Evolutionary conservation across 768 basidiomycete genomes (phyloP), one percentile per base, ranked within the genome.

Genomic region (Phaeolepiota aurea): DNA sequence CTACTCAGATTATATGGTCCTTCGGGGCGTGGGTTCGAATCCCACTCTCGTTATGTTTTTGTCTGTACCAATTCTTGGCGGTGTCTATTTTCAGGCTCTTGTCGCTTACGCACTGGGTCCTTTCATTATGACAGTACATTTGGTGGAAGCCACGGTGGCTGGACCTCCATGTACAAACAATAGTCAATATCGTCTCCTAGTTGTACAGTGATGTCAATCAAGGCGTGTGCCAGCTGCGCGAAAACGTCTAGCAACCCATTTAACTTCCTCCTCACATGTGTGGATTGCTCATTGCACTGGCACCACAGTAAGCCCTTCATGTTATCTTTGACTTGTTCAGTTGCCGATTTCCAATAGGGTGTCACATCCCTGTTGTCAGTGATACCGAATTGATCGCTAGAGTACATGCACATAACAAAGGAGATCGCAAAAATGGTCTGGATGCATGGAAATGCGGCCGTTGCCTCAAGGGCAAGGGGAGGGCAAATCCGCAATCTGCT

Each of bases 21-120:
- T 52, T 37, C 44, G 54, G 59, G 66, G 66, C 67, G 66, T 66
- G 67, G 65, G 68, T 69, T 70, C 67, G 65, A 69, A 70, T 70
- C 66, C 65, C 67, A 65, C 67, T 69, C 66, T 65, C 58, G 45
- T 56, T n/a, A n/a, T n/a, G n/a, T n/a, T n/a, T n/a, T n/a, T n/a
- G n/a, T n/a, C n/a, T n/a, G n/a, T n/a, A n/a, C n/a, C n/a, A n/a
- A n/a, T n/a, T n/a, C n/a, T n/a, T n/a, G n/a, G n/a, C n/a, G n/a
- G n/a, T n/a, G n/a, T n/a, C n/a, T n/a, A n/a, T n/a, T n/a, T n/a
- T n/a, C n/a, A n/a, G n/a, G n/a, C n/a, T n/a, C n/a, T n/a, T n/a
- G n/a, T n/a, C n/a, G n/a, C n/a, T n/a, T n/a, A n/a, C n/a, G n/a
- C n/a, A n/a, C n/a, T n/a, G n/a, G n/a, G n/a, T n/a, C n/a, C n/a